A percentile compares a stretch with the other conserved stretches of the same genome.
phyloP scores from a whole-genome alignment of 176 grass and related monocot species.

The Thinopyrum elongatum region DNA sequence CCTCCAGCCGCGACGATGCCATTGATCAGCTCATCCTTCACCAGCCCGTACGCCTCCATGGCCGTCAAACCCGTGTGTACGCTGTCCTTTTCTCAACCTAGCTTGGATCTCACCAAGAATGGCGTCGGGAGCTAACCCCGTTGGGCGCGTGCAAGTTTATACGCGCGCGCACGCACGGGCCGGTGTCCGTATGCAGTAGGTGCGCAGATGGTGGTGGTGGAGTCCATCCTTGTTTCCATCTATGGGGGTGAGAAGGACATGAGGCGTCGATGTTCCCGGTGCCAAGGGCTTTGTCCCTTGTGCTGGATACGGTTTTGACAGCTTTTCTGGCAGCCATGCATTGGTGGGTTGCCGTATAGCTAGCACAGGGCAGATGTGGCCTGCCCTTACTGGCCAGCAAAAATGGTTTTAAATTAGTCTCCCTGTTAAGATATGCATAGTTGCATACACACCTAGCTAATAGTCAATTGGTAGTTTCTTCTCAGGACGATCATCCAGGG shows the following conservation, averaged over 20 bases:
- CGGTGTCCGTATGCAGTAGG: slow-evolving; percentile 15
- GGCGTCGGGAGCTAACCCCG: slow-evolving; percentile 6
- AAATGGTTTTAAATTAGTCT: neutral
- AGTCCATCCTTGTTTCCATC: slow-evolving; percentile 47
- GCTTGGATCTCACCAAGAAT: neutral
- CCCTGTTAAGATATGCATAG: neutral
- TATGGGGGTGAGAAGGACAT: slow-evolving; percentile 44
- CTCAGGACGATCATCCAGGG: neutral
- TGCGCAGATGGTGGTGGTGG: neutral
- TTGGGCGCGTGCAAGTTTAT: slow-evolving; percentile 45
- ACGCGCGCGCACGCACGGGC: neutral
- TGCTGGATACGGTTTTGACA: slow-evolving; percentile 21
- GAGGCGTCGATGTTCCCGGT: slow-evolving; percentile 48
- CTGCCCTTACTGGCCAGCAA: neutral
- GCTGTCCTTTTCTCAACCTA: neutral
- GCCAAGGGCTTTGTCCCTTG: slow-evolving; percentile 17
- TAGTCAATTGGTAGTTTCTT: neutral
- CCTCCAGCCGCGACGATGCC: neutral
- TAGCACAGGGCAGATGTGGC: neutral
- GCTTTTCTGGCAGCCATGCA: slow-evolving; percentile 20
- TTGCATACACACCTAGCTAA: neutral
- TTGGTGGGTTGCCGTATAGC: slow-evolving; percentile 2
- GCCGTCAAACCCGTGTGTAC: neutral
- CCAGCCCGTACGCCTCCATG: slow-evolving; percentile 31
- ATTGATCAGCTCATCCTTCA: slow-evolving; percentile 44